Base-by-base conservation (phyloP, 2,329 filamentous ascomycete genomes). In the Onygenales sp. region DNA sequence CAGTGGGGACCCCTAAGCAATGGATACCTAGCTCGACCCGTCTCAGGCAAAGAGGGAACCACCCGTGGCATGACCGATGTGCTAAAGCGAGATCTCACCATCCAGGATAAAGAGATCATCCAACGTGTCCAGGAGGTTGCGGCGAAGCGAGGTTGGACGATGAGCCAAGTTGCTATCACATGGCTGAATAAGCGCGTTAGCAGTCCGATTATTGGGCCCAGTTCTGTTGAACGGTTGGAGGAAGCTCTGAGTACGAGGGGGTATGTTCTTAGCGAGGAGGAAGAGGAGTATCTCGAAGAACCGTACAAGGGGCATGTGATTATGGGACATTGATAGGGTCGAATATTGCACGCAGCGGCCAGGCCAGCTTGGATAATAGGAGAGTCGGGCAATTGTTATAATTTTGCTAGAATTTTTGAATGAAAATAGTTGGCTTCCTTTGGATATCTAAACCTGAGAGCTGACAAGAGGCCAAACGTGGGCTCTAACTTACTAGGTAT, bases 121-220 rank as follows among this genome's bases (percentile, higher is more conserved):
- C 59, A 65, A 49, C 66, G 74, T 1, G 71, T 77, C 2, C 69
- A 76, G 57, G 70, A 76, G 56, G 56, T 77, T 2, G 73, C 74
- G n/a, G 69, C 71, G 58, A 75, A 73, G 63, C 63, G 70, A 57
- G 68, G 67, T 31, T 67, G 67, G 60, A 63, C 62, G 56, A 67
- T 67, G 66, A 62, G 59, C 31, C 61, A 66, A 21, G 62, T 69
- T 10, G 66, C 67, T 33, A 57, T 68, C 7, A 63, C 64, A 3
- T 69, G 67, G 67, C 71, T 74, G 59, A 72, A 72, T 56, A 70
- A 74, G 60, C 62, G 67, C 37, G 67, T 74, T 2, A 63, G 72
- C 2, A 73, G 70, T 54, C 76, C 75, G 2, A 77, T 79, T 49
- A 74, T 78, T 52, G 76, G 76, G 2, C 76, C 78, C 59, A 74